A percentile compares a stretch with the other conserved stretches of the same genome.
phyloP scores from a whole-genome alignment of 495 filamentous ascomycete species.

The Barbatosphaeria neglecta region DNA sequence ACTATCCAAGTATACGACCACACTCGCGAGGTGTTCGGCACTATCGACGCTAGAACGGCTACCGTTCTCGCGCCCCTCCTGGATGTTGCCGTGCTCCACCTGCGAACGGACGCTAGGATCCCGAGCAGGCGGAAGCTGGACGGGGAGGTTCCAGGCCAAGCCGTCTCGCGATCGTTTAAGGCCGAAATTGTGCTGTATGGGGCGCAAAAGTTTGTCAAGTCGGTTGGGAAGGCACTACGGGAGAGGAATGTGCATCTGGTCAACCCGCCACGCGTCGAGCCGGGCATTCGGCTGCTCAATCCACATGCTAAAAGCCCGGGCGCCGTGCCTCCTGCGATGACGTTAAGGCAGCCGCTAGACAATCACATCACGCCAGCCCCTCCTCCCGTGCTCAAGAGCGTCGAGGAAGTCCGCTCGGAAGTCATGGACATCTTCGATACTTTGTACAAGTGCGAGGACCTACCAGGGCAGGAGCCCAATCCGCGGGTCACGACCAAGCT shows the following conservation, averaged over 20 bases:
- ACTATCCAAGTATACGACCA: conserved; percentile 61
- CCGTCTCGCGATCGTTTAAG: conserved; percentile 42
- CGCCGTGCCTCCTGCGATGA: background rate
- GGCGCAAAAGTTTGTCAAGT: conserved; percentile 47
- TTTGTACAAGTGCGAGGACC: conserved; percentile 57
- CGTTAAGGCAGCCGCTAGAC: background rate
- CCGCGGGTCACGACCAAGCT: conserved; percentile 53
- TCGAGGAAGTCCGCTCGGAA: conserved; percentile 74
- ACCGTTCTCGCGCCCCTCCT: conserved; percentile 57
- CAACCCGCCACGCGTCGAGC: conserved; percentile 50
- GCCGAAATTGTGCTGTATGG: conserved; percentile 72
- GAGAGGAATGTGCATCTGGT: conserved; percentile 54
- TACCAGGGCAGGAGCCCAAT: conserved; percentile 64
- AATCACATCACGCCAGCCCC: background rate
- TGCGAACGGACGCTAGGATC: conserved; percentile 58
- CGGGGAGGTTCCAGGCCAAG: conserved; percentile 36
- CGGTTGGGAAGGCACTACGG: conserved; percentile 54
- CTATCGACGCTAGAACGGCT: conserved; percentile 58
- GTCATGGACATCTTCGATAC: conserved; percentile 82
- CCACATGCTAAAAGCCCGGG: conserved; percentile 40
- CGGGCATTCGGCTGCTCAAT: conserved; percentile 54
- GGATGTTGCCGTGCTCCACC: conserved; percentile 42
- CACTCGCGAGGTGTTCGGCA: conserved; percentile 57
- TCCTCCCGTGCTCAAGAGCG: conserved; percentile 39
- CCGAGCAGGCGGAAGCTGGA: conserved; percentile 44